A percentile compares a stretch with the other conserved stretches of the same genome.
Conservation (phyloP, 1,284 basidiomycete species). For the Ganoderma leucocontextum region DNA sequence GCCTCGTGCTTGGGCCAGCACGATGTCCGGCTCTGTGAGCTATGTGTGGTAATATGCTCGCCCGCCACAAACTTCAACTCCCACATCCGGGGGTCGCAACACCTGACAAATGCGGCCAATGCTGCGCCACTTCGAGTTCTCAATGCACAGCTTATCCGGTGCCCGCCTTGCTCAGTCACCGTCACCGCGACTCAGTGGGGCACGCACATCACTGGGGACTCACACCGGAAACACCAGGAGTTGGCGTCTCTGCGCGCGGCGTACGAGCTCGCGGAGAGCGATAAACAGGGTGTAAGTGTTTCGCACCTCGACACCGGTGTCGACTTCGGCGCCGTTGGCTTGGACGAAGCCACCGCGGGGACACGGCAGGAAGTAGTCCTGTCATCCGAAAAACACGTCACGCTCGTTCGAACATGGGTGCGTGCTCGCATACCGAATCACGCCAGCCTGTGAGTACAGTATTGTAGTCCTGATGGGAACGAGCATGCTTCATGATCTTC, state of each 20-base stretch:
- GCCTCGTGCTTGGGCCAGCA: constrained; percentile 22
- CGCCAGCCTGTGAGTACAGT: constrained; percentile 7
- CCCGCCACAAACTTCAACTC: constrained; percentile 16
- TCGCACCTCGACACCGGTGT: constrained; percentile 36
- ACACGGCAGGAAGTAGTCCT: constrained; percentile 26
- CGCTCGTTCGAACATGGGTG: background rate
- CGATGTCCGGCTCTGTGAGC: constrained; percentile 28
- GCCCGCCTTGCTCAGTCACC: constrained; percentile 6
- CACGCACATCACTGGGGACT: constrained; percentile 6
- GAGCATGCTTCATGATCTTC: background rate
- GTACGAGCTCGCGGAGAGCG: constrained; percentile 39
- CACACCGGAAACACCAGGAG: constrained; percentile 19
- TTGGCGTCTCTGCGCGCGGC: constrained; percentile 29
- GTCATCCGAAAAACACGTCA: background rate
- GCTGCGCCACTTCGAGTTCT: background rate
- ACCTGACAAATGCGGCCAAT: background rate
- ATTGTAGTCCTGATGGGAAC: background rate
- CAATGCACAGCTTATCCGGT: constrained; percentile 15
- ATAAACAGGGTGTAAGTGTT: constrained; percentile 39
- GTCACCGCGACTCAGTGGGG: constrained; percentile 2
- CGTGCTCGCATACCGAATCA: constrained; percentile 14
- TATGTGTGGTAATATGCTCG: constrained; percentile 30
- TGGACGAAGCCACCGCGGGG: constrained; percentile 39
- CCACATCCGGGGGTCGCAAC: constrained; percentile 21
- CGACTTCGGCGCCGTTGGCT: constrained; percentile 48